Evolutionary conservation across 202 grass and related monocot species (phyloP), one percentile per base, ranked within the genome.

Genomic region (Setaria viridis): DNA sequence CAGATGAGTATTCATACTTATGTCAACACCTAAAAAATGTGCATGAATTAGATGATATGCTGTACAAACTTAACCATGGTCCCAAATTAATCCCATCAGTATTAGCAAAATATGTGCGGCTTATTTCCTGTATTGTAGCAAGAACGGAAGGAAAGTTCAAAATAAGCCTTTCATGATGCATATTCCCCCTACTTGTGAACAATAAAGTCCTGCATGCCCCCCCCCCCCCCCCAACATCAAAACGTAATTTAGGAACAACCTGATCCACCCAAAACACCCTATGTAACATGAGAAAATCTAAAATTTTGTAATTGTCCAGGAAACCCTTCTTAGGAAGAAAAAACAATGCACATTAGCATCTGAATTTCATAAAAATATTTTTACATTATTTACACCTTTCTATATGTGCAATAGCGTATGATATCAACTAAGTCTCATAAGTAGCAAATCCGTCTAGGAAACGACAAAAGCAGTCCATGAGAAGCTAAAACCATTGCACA

Each of bases 1-100:
- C 57, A 99, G 57, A 77, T 96, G 96, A 49, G 96, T 99, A 77
- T 96, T 99, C 96, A 99, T 99, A 78, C 96, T 99, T 43, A 99
- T 95, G 90, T 99, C 96, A 60, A 96, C 97, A 72, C 93, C 94
- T 99, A 76, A 25, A 89, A 76, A 70, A 83, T 46, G 41, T 46
- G 3, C 9, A 78, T 25, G n/a, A 30, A 49, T 91, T 43, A 91
- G 49, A 82, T 0, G 73, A 48, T 70, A 46, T 20, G 11, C 0
- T 6, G 39, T 32, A 72, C 14, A 74, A 16, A 82, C 7, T 50
- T 72, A 70, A 85, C 35, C 53, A 80, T 19, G 4, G 84, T 17
- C 4, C 5, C 20, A 60, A 4, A 74, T 54, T 74, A 56, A 39
- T 66, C 14, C 9, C 17, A 30, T 7, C 66, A 60, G 19, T 62